phyloP scores from a whole-genome alignment of 2,329 filamentous ascomycete genomes.

The Massarina eburnea region DNA sequence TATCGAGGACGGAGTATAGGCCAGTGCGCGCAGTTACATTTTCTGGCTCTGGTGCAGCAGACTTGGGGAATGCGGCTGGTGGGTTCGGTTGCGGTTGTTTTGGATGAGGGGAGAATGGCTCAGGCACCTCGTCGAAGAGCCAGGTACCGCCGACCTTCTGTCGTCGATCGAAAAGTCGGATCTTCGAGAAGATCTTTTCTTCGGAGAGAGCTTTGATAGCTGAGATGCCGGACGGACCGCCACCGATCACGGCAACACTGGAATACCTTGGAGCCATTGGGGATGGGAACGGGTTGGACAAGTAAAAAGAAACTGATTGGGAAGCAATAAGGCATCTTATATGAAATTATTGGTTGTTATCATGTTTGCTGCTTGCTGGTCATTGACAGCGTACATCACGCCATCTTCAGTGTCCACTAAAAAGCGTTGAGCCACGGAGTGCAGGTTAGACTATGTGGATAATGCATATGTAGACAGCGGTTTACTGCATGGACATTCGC shows the following conservation, averaged over 20 bases:
- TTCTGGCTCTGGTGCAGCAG: constrained; percentile 4
- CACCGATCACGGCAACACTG: constrained; percentile 27
- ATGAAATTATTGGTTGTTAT: no score
- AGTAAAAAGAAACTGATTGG: no score
- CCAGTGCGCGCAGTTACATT: constrained; percentile 9
- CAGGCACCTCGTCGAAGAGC: constrained; percentile 29
- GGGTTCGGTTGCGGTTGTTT: constrained; percentile 2
- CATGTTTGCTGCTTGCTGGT: background rate
- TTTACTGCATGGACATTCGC: no score
- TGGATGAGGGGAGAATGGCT: constrained; percentile 19
- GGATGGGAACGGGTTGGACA: no score
- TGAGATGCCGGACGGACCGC: constrained; percentile 34
- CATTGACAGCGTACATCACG: constrained; percentile 2
- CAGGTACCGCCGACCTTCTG: constrained; percentile 35
- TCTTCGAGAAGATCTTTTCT: constrained; percentile 34
- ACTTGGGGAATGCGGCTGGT: constrained; percentile 6
- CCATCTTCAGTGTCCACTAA: constrained; percentile 1
- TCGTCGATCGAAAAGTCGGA: constrained; percentile 38
- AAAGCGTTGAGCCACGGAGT: background rate
- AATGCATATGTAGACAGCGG: no score
- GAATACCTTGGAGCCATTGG: constrained; percentile 10
- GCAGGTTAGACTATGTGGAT: no score
- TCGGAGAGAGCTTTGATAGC: constrained; percentile 32
- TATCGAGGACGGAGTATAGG: constrained; percentile 9
- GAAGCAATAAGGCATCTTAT: no score